Base-by-base conservation (phyloP, 148 eudicot genomes). In the Vaccinium macrocarpon region DNA sequence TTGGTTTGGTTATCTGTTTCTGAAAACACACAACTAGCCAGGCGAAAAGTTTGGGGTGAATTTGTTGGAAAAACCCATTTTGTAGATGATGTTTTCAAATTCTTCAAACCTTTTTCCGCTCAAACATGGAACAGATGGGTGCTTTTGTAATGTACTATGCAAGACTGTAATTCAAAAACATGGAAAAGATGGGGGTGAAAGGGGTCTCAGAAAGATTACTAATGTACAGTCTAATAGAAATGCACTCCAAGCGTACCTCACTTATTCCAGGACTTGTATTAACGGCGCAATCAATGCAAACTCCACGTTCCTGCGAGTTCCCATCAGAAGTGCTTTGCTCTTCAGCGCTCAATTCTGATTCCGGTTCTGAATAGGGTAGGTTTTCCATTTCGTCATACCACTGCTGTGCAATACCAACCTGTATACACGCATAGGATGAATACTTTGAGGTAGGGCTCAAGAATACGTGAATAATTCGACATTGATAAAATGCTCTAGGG, bases 361-460 rank as follows among this genome's bases (percentile, higher is more conserved):
- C 92, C 42, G 88, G 84, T 16, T 86, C 70, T 19, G 85, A 76
- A 62, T 89, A 90, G 72, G 90, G 91, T 81, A 92, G 92, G 81
- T 80, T 85, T 81, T 97, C 99, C 75, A 97, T 81, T 72, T 97
- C 97, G 89, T 97, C 95, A 82, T 96, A 96, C 95, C 95, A 96
- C 90, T 93, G 91, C 79, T 96, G 99, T 53, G 98, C 88, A 61
- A 76, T 86, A 84, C 98, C 97, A 66, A 90, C 93, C 99, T 96
- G 92, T 81, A 91, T 68, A 61, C 82, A 77, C 53, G 14, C 70
- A 56, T 16, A 66, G 38, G 18, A 15, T 46, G 21, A 68, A 59
- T 27, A 38, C 55, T 42, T 16, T 38, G 29, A 79, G 64, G 84
- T 77, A 53, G 55, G 10, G 79, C 27, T 48, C 23, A 75, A 8